Conservation (phyloP, 257 asterid genomes). For the Lycium barbarum region DNA sequence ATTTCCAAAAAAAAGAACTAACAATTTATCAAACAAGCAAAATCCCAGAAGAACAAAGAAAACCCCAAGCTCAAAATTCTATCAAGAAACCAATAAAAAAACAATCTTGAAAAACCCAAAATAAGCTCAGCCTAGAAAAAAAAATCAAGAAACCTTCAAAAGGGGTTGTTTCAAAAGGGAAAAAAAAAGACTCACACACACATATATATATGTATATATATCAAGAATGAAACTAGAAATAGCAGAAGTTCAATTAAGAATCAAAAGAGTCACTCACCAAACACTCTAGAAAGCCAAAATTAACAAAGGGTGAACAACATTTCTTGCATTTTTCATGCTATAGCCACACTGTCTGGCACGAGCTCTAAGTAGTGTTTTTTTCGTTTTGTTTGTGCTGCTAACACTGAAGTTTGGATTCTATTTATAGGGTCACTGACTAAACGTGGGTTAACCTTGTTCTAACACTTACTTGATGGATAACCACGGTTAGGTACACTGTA, state of each 20-base stretch:
- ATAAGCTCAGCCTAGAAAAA: background rate
- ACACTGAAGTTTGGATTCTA: conserved; percentile 19
- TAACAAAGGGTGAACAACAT: background rate
- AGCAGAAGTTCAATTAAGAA: background rate
- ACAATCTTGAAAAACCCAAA: background rate
- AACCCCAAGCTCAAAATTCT: background rate
- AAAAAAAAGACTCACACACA: background rate
- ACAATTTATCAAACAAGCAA: too few relatives aligned
- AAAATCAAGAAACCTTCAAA: conserved; percentile 7
- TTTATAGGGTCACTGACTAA: conserved; percentile 24
- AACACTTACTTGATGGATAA: background rate
- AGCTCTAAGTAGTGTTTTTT: background rate
- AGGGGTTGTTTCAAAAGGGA: background rate
- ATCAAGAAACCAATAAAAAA: background rate
- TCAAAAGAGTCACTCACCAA: conserved; percentile 15
- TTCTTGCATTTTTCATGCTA: background rate
- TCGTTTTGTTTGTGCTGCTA: background rate
- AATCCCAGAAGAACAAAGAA: background rate
- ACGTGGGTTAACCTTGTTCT: conserved; percentile 15
- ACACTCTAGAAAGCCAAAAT: background rate
- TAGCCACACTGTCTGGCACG: background rate
- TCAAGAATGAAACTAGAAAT: background rate
- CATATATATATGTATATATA: background rate
- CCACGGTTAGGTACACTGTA: background rate
- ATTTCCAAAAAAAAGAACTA: background rate